A percentile compares a stretch with the other conserved stretches of the same genome.
Conservation (phyloP, 2,329 filamentous ascomycete genomes). For the Fusarium incarnatum region DNA sequence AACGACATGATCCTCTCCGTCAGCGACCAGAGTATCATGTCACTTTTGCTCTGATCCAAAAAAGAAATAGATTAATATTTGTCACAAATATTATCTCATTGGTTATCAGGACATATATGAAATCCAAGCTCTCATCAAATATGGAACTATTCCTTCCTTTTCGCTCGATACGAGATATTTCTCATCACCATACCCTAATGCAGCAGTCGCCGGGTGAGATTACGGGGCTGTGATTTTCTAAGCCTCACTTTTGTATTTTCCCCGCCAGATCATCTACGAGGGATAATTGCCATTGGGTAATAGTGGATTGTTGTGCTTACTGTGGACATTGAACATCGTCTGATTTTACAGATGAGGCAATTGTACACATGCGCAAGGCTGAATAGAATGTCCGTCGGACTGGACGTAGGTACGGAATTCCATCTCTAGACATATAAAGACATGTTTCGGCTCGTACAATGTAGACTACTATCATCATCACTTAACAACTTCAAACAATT, state of each 20-base stretch:
- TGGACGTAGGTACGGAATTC: no score
- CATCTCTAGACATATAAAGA: background rate
- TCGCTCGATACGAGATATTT: background rate
- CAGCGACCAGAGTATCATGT: no score
- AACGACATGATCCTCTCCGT: no score
- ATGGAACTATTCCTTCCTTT: background rate
- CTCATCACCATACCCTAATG: background rate
- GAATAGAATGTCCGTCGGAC: fast-evolving
- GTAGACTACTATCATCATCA: no score
- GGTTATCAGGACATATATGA: no score
- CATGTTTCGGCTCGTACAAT: fast-evolving
- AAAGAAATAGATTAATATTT: fast-evolving
- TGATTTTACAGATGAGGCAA: background rate
- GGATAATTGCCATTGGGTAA: fast-evolving
- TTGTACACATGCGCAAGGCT: background rate
- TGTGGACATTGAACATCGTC: background rate
- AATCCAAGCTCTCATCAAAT: no score
- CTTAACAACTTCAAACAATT: no score
- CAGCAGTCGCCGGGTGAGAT: background rate
- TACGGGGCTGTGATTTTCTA: background rate
- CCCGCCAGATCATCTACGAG: fast-evolving
- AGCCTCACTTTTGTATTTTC: background rate
- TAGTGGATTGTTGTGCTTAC: background rate
- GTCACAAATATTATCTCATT: no score
- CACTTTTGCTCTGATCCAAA: fast-evolving